These are phyloP conservation scores for Pulveroboletus sp. DNA, from an alignment of 768 basidiomycete species.

Conservation along the genomic window DNA sequence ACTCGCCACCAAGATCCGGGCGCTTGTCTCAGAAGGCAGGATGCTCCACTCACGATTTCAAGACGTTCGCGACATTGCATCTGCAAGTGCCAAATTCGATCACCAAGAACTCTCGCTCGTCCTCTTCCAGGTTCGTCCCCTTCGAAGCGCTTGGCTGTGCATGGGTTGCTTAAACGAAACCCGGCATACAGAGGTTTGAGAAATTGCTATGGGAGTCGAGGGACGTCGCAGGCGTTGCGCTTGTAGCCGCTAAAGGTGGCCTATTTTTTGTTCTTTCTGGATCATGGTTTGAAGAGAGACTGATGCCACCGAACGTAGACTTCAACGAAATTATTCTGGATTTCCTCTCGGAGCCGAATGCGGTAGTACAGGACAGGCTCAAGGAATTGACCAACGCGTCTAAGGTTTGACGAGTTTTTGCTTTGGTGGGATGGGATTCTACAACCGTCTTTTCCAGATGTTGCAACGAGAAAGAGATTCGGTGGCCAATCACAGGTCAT, in stretches of 20 bases:
- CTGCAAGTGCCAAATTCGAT: conserved; percentile 5
- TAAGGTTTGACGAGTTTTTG: neutral
- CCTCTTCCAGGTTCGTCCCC: conserved; percentile 9
- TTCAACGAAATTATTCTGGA: conserved; percentile 21
- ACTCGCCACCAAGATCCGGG: conserved; percentile 3
- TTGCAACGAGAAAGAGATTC: conserved; percentile 11
- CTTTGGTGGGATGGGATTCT: neutral
- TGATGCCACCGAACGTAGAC: conserved; percentile 1
- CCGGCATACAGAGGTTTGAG: conserved; percentile 9
- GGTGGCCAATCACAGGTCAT: conserved; percentile 3
- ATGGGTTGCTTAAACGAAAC: neutral
- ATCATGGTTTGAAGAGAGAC: neutral
- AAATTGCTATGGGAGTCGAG: conserved; percentile 19
- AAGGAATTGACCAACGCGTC: conserved; percentile 11
- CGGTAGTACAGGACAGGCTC: conserved; percentile 8
- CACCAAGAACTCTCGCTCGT: conserved; percentile 4
- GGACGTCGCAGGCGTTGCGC: conserved; percentile 8
- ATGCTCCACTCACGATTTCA: conserved; percentile 11
- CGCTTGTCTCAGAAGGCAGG: conserved; percentile 15
- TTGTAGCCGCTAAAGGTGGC: conserved; percentile 20
- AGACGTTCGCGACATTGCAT: conserved; percentile 10
- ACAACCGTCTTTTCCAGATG: conserved; percentile 3
- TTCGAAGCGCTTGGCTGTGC: neutral
- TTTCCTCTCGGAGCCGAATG: conserved; percentile 12
- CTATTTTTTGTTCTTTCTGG: neutral